These are phyloP conservation scores for Oenanthe javanica DNA, from an alignment of 140 eudicot species.

Conservation along the genomic window DNA sequence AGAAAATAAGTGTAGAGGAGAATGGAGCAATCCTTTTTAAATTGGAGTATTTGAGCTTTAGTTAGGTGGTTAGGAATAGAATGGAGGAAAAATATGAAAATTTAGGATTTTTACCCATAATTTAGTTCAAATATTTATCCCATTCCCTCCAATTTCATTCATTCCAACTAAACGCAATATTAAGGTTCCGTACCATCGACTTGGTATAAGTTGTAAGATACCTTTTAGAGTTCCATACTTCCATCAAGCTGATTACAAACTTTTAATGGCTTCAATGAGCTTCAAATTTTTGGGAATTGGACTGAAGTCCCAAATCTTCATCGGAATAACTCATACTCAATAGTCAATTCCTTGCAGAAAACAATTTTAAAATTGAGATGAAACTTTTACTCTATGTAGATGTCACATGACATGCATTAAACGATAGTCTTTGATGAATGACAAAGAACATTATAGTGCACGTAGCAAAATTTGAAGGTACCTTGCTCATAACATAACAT, in stretches of 20 bases:
- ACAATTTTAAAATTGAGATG: neutral
- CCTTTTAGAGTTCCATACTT: neutral
- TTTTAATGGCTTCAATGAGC: neutral
- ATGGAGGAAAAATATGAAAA: too few relatives aligned
- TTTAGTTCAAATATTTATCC: too few relatives aligned
- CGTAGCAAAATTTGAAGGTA: neutral
- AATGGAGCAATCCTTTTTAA: too few relatives aligned
- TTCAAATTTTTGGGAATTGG: neutral
- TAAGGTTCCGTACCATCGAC: neutral
- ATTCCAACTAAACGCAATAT: too few relatives aligned
- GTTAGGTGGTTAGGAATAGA: too few relatives aligned
- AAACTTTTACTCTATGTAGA: neutral
- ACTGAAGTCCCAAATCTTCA: neutral
- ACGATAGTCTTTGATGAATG: neutral
- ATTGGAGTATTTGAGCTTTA: too few relatives aligned
- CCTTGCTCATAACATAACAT: neutral
- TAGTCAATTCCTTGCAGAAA: too few relatives aligned
- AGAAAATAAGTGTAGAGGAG: too few relatives aligned
- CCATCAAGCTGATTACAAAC: neutral
- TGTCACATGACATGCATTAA: neutral
- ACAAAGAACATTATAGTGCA: neutral
- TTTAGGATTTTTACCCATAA: too few relatives aligned
- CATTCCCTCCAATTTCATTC: too few relatives aligned
- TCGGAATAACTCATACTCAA: neutral
- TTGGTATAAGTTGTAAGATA: neutral